Evolutionary conservation across 2,329 filamentous ascomycete genomes (phyloP), one percentile per base, ranked within the genome.

Genomic region (Arthrobotrys sinensis): DNA sequence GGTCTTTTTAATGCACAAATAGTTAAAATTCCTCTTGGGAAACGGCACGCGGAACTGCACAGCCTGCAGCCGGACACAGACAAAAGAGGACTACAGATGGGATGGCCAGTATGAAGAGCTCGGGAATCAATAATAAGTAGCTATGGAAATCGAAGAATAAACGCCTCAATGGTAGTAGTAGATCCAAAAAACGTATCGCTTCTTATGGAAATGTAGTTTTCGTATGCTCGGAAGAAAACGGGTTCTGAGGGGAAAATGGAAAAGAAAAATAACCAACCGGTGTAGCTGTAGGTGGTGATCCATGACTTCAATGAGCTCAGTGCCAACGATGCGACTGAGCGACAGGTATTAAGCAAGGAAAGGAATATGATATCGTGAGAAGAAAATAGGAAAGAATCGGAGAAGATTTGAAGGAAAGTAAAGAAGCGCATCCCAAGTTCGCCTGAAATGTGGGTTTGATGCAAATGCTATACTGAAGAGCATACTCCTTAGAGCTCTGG

Each of bases 371-470:
- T 55, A 64, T 57, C 48, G 16, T 50, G 16, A 64, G 45, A n/a
- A 45, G 24, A 43, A 24, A 19, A n/a, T 11, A 12, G 28, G 50
- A 14, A 60, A 60, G 67, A 45, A 43, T 45, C n/a, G n/a, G 36
- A 43, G 64, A 69, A 57, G 60, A 45, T 40, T 32, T 52, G 34
- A 64, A 76, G 46, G 65, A 65, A 65, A 76, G 65, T 57, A 52
- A 50, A 69, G 57, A 70, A 62, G 57, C 60, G 70, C 62, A 73
- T 70, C 73, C 65, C 57, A 71, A 77, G 73, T 77, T 77, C 73
- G 73, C 73, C 73, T 71, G 66, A 77, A 77, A 77, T 77, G 73
- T 77, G 64, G 57, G 46, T 76, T 40, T 63, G 34, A 66, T 65
- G 57, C 57, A 76, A 69, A 65, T 57, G 68, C 68, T 60, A 63